A percentile compares a stretch with the other conserved stretches of the same genome.
Evolutionary conservation across 495 filamentous ascomycete genomes (phyloP).

Genomic region (Pseudevernia furfuracea): DNA sequence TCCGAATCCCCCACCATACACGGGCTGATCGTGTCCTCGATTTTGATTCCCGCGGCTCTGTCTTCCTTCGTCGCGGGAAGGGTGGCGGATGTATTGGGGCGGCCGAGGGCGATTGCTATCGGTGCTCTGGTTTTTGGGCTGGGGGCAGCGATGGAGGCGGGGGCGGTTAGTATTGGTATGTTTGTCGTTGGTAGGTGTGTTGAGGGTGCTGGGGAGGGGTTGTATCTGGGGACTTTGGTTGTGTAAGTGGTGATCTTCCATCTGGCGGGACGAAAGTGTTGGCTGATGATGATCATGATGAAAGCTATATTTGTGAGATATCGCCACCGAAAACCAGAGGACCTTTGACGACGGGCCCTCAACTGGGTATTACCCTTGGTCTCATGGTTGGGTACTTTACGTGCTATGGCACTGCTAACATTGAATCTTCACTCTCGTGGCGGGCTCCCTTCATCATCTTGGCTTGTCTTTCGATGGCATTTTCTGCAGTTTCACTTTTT

Average conservation of each 20-base stretch:
- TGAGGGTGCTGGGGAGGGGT: not conserved
- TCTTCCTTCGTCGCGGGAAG: slow-evolving; percentile 55
- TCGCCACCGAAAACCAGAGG: not conserved
- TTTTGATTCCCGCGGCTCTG: slow-evolving; percentile 53
- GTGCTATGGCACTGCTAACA: not conserved
- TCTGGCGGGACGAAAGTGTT: not conserved
- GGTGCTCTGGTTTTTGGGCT: not conserved
- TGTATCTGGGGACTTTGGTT: not conserved
- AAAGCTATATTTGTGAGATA: not conserved
- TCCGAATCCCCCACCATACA: slow-evolving; percentile 33
- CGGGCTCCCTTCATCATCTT: not conserved
- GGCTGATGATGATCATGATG: too few relatives aligned
- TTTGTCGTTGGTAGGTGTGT: not conserved
- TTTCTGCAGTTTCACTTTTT: slow-evolving; percentile 32
- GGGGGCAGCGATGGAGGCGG: not conserved
- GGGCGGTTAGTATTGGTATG: not conserved
- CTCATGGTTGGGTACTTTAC: not conserved
- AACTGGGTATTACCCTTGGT: not conserved
- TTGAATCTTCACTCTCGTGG: not conserved
- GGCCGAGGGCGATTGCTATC: slow-evolving; percentile 25
- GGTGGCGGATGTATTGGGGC: slow-evolving; percentile 51
- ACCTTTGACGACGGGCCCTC: not conserved
- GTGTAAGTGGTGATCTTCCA: not conserved
- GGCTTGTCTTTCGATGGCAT: slow-evolving; percentile 28
- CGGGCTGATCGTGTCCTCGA: slow-evolving; percentile 46